These are phyloP conservation scores for Erodium trifolium DNA, from an alignment of 441 rosid genomes.

Conservation along the genomic window DNA sequence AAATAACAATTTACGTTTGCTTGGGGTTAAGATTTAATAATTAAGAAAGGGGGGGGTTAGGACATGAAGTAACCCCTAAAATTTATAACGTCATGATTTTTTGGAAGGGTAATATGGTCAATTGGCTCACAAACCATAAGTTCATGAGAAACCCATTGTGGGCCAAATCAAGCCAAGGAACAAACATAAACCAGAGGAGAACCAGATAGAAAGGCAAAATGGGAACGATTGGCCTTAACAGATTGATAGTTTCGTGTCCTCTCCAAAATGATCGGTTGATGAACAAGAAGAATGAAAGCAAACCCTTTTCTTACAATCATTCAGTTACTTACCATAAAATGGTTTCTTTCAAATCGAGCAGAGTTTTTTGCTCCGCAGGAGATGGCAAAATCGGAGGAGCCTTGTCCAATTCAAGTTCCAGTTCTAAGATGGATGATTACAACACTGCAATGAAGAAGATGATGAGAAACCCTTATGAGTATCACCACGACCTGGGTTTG, in stretches of 20 bases:
- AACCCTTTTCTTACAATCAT: neutral
- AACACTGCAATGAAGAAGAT: slow-evolving; percentile 74
- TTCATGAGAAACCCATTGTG: neutral
- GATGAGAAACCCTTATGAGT: slow-evolving; percentile 89
- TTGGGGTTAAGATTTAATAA: too few relatives aligned
- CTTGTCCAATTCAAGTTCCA: neutral
- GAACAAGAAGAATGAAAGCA: slow-evolving; percentile 9
- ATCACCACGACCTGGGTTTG: slow-evolving; percentile 81
- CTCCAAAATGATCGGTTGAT: slow-evolving; percentile 18
- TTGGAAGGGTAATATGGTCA: neutral
- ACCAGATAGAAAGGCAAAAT: slow-evolving; percentile 19
- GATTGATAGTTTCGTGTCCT: slow-evolving; percentile 4
- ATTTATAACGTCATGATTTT: too few relatives aligned
- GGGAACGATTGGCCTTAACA: slow-evolving; percentile 22
- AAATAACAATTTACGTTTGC: too few relatives aligned
- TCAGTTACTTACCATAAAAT: neutral
- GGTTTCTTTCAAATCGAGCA: slow-evolving; percentile 21
- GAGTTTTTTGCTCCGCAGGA: slow-evolving; percentile 20
- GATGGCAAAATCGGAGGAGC: neutral
- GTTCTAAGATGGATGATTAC: slow-evolving; percentile 50
- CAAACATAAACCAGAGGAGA: neutral
- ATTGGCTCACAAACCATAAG: neutral
- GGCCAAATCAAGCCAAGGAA: neutral
- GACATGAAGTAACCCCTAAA: too few relatives aligned
- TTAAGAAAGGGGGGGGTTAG: too few relatives aligned